Base-by-base conservation (phyloP, 208 protist genomes). In the Leishmania turanica region DNA sequence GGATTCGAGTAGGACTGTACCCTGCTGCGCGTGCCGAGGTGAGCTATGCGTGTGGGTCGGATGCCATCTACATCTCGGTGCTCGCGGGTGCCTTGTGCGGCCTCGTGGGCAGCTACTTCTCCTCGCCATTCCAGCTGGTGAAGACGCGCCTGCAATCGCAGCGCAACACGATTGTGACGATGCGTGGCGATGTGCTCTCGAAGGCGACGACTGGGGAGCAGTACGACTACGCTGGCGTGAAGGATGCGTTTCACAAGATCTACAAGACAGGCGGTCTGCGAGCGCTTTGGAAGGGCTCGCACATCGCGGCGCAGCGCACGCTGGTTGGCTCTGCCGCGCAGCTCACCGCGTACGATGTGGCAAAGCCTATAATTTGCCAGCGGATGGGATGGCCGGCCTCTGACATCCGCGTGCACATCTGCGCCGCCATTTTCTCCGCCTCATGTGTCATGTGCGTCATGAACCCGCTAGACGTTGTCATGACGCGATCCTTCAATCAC, bases 131-230 rank as follows among this genome's bases (percentile, higher is more conserved):
- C 51, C 79, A 90, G 34, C 66, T 93, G 75, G 80, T 96, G 64
- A 96, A 96, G 84, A 94, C 90, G 37, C 92, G 91, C 3, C 70
- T 96, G 84, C 92, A 96, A 82, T 82, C 89, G 37, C 84, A 92
- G 77, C 87, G 82, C 58, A 89, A 69, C 76, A 84, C 75, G 34
- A 79, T 85, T 62, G 65, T 78, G 66, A 81, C 72, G n/a, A 34
- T 60, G 73, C 80, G 82, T 69, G 81, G 76, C 34, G 53, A 53
- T 60, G 56, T 64, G 40, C 49, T 85, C 27, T 84, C 74, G n/a
- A 80, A 54, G 40, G 84, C 78, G 53, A 82, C 75, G 53, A 88
- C 80, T 7, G 91, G 91, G 9, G 79, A 85, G 80, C 91, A 94
- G 84, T 85, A 90, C 69, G 79, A 84, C 78, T 94, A 94, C 84